Evolutionary conservation across 257 asterid species (phyloP).

Genomic region (Solanum verrucosum): DNA sequence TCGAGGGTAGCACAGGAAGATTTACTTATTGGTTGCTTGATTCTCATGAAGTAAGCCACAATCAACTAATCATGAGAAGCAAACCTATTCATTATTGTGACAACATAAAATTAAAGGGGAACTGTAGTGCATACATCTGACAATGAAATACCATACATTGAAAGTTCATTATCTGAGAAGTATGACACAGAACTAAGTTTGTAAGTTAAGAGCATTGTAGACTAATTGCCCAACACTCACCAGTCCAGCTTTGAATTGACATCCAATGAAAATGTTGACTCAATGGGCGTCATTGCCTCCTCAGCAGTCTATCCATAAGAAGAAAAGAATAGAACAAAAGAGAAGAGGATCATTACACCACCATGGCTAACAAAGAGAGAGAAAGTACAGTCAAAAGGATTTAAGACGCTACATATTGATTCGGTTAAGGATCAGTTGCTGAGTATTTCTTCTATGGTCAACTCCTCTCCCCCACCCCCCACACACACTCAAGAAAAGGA

Average conservation of each 20-base stretch:
- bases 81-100: background rate
- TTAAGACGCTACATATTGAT: background rate
- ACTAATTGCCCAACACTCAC: conserved; percentile 28
- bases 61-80: background rate
- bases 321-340: conserved; percentile 2
- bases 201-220: background rate
- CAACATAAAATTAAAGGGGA: background rate
- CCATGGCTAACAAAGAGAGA: background rate
- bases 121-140: background rate
- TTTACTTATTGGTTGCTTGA: background rate
- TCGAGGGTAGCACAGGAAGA: background rate
- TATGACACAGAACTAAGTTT: background rate
- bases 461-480: background rate
- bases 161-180: background rate
- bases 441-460: background rate
- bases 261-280: conserved; percentile 94
- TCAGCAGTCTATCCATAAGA: conserved; percentile 77
- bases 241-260: conserved; percentile 94
- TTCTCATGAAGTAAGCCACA: background rate
- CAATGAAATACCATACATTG: background rate
- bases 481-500: background rate
- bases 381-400: background rate
- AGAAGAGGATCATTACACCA: background rate
- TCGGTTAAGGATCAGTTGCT: background rate
- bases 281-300: conserved; percentile 99